Conservation (phyloP, 768 basidiomycete genomes). For the Sistotremastrum niveocremeum region DNA sequence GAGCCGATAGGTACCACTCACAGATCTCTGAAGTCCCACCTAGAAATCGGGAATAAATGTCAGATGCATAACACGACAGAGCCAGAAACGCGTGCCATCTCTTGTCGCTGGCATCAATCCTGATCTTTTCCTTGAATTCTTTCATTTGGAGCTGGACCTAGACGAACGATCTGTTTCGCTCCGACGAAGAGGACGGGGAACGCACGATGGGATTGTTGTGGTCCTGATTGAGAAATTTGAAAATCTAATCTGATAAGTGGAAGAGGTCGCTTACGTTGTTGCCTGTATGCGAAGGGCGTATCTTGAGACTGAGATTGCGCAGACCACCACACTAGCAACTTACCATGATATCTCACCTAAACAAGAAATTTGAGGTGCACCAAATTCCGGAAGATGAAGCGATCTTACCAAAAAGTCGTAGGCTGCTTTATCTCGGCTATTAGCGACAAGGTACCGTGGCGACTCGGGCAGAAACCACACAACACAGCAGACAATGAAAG, state of each 20-base stretch:
- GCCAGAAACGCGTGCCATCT: constrained; percentile 19
- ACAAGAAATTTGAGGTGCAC: too few relatives aligned
- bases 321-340: not conserved
- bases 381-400: too few relatives aligned
- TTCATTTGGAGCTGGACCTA: constrained; percentile 11
- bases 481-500: constrained; percentile 8
- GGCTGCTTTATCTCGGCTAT: constrained; percentile 15
- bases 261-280: not conserved
- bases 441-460: constrained; percentile 12
- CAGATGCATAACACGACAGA: too few relatives aligned
- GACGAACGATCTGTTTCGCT: too few relatives aligned
- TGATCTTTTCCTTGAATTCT: constrained; percentile 19
- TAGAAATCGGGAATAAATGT: too few relatives aligned
- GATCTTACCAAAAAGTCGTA: constrained; percentile 7
- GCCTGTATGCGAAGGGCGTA: not conserved
- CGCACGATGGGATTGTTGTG: constrained; percentile 15
- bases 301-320: not conserved
- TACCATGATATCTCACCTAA: constrained; percentile 14
- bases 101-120: constrained; percentile 18
- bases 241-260: too few relatives aligned
- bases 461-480: constrained; percentile 13
- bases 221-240: not conserved
- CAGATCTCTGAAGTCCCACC: too few relatives aligned
- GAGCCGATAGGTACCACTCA: too few relatives aligned
- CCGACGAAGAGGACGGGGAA: too few relatives aligned